Base-by-base conservation (phyloP, 1,139 yeast genomes). In the Hyphopichia fennica region DNA sequence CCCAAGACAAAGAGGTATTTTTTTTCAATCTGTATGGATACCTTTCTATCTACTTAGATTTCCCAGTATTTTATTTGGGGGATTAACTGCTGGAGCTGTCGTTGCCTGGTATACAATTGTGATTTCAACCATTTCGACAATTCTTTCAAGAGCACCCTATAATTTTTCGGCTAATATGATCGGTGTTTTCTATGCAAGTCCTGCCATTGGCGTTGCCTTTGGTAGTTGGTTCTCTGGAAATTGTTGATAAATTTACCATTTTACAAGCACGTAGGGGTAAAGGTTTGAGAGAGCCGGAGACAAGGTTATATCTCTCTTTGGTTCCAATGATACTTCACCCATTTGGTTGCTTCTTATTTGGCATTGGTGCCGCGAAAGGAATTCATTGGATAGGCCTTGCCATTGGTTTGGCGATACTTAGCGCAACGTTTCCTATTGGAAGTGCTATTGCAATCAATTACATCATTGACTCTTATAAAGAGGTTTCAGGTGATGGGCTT, bases 101-200 rank as follows among this genome's bases (percentile, higher is more conserved):
- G 43, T 52, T 29, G 70, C 74, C 43, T 78, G 81, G 79, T 77
- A 74, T 53, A 73, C 76, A 40, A 73, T 78, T 31, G 63, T 77
- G 45, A 78, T 76, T 54, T 74, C 71, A 38, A 69, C 80, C 33
- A 60, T 67, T 51, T 58, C 75, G 28, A 48, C 62, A 35, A 58
- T 75, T 39, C 52, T 78, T 37, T 56, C 72, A 48, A 71, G 66
- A 13, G 60, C 59, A 9, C 79, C 79, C 16, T 74, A 73, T 52
- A 60, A 70, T 46, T 74, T 73, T 45, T 52, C 62, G 2, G 46
- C 73, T 4, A 56, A 72, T 4, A 63, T 63, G 65, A 57, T 67
- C 48, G 79, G 79, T 35, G 50, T 70, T 9, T 68, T 74, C 3
- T 72, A 71, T 49, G 51, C 59, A 8, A 64, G 77, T 3, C 75